A percentile compares a stretch with the other conserved stretches of the same genome.
phyloP scores from a whole-genome alignment of 495 filamentous ascomycete species.

The Entonaema liquescens region DNA sequence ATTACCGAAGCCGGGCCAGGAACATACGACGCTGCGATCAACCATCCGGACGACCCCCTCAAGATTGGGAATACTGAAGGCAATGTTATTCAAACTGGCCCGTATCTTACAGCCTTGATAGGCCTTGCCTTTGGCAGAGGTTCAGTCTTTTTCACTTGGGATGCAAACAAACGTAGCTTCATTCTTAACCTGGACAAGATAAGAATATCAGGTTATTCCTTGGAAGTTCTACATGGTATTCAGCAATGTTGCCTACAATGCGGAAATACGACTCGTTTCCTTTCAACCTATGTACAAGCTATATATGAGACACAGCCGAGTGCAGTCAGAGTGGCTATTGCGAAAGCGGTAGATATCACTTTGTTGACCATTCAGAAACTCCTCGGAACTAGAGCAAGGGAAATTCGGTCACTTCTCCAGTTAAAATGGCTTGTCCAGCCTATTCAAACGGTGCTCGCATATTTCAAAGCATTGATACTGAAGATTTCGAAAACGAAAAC shows the following conservation, averaged over 20 bases:
- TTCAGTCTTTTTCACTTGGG: conserved; percentile 80
- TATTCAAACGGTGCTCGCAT: conserved; percentile 68
- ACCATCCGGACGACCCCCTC: conserved; percentile 44
- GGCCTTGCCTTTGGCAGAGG: conserved; percentile 81
- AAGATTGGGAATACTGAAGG: conserved; percentile 39
- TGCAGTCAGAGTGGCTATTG: conserved; percentile 68
- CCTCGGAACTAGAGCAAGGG: conserved; percentile 54
- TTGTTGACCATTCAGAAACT: conserved; percentile 65
- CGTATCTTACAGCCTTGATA: conserved; percentile 70
- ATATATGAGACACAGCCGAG: conserved; percentile 53
- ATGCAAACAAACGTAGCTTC: conserved; percentile 66
- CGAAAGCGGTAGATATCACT: conserved; percentile 63
- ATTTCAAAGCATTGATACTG: conserved; percentile 67
- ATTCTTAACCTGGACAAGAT: conserved; percentile 61
- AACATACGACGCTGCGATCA: conserved; percentile 75
- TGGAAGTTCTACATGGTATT: conserved; percentile 63
- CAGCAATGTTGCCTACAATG: conserved; percentile 64
- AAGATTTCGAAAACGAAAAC: conserved; percentile 61
- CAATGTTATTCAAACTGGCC: conserved; percentile 52
- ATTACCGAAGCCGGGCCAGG: conserved; percentile 79
- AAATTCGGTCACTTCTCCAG: conserved; percentile 68
- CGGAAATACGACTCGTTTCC: conserved; percentile 64
- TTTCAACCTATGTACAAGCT: conserved; percentile 63
- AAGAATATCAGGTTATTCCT: conserved; percentile 75
- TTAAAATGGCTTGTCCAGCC: conserved; percentile 71